Evolutionary conservation across 306 rosid genomes (phyloP).

Genomic region (Cucumis hystrix): DNA sequence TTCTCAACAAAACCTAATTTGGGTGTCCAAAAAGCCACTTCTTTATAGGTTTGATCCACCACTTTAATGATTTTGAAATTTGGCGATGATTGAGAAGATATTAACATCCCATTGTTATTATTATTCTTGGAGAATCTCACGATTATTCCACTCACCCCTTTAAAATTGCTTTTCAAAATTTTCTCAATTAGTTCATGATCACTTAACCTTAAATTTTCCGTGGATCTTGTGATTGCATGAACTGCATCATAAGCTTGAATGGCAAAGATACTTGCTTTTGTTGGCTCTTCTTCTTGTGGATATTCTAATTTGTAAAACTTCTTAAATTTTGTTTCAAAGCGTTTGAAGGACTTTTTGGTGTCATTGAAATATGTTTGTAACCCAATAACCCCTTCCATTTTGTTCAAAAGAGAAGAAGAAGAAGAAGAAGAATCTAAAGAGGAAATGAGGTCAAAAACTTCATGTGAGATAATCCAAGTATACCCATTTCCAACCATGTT

Average conservation of each 20-base stretch:
- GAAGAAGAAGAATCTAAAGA: conserved; percentile 23
- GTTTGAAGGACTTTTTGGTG: conserved; percentile 7
- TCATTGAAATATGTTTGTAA: conserved; percentile 26
- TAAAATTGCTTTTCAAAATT: conserved; percentile 10
- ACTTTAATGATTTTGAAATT: conserved; percentile 36
- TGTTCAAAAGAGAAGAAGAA: neutral
- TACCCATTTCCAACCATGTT: conserved; percentile 46
- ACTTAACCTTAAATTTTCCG: neutral
- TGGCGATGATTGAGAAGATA: conserved; percentile 6
- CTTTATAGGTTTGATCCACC: conserved; percentile 33
- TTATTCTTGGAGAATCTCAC: conserved; percentile 12
- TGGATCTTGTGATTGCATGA: conserved; percentile 15
- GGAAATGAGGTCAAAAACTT: conserved; percentile 32
- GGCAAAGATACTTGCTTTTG: conserved; percentile 36
- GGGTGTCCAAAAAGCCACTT: conserved; percentile 41
- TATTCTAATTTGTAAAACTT: conserved; percentile 19
- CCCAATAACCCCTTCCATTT: conserved; percentile 57
- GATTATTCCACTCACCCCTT: conserved; percentile 34
- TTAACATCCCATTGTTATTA: conserved; percentile 8
- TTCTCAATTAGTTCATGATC: conserved; percentile 4
- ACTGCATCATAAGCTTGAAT: conserved; percentile 40
- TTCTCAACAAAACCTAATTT: conserved; percentile 23
- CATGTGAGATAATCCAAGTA: conserved; percentile 45
- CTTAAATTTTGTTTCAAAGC: conserved; percentile 29
- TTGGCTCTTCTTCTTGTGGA: conserved; percentile 42